Percentiles rank a stretch among this genome's conserved stretches.
Evolutionary conservation across 2,329 filamentous ascomycete genomes (phyloP).

Genomic region (Herpotrichia juniperi): DNA sequence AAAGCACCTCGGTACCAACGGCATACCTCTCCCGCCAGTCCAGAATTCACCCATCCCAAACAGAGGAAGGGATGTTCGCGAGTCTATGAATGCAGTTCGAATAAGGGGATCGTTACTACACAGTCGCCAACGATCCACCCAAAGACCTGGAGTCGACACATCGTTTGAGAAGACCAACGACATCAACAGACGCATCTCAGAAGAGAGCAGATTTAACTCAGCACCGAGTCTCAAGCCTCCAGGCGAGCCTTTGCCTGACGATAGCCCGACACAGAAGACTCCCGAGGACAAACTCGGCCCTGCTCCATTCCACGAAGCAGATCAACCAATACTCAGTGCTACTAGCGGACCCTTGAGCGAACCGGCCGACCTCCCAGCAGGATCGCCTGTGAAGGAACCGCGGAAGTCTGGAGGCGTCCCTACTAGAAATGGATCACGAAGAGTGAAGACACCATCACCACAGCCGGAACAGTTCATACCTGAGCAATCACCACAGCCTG

Average conservation of each 20-base stretch:
- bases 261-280: constrained; percentile 56
- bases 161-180: constrained; percentile 63
- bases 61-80: constrained; percentile 79
- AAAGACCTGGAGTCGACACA: constrained; percentile 59
- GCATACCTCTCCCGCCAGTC: constrained; percentile 78
- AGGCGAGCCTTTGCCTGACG: constrained; percentile 31
- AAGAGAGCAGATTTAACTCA: constrained; percentile 59
- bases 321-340: constrained; percentile 37
- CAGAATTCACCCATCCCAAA: constrained; percentile 86
- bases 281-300: constrained; percentile 68
- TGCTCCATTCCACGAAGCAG: constrained; percentile 42
- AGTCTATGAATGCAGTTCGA: constrained; percentile 78
- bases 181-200: constrained; percentile 62
- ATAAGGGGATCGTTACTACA: constrained; percentile 63
- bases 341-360: constrained; percentile 45
- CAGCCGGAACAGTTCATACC: constrained; percentile 53
- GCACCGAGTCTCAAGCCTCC: constrained; percentile 44
- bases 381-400: constrained; percentile 28
- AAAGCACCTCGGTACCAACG: constrained; percentile 87
- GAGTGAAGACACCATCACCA: constrained; percentile 47
- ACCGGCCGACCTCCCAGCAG: constrained; percentile 32
- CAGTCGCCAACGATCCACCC: constrained; percentile 58
- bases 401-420: constrained; percentile 26
- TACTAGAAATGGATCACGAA: constrained; percentile 36
- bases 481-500: constrained; percentile 70